Base-by-base conservation (phyloP, 331 rosid species). In the Saraca asoca region DNA sequence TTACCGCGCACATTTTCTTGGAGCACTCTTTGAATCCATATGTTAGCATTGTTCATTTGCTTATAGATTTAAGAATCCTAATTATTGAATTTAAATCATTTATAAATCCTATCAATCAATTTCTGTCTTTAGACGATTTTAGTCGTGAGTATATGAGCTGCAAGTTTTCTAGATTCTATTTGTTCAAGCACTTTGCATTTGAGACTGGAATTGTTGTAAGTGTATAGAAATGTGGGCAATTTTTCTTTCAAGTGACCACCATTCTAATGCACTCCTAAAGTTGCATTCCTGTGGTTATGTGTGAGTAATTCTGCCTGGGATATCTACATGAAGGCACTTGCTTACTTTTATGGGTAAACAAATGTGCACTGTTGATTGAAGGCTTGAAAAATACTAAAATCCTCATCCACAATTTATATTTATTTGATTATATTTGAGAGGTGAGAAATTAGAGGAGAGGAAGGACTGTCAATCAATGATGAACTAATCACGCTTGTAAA, bases 1-100 rank as follows among this genome's bases (percentile, higher is more conserved):
- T 1, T 7, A 39, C 7, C 2, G n/a, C 17, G 12, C 29, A 7
- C 39, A 6, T 24, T 44, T 37, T 8, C 10, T 24, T 42, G 15
- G 37, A 17, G 1, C 24, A 13, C 8, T 58, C 8, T 5, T 58
- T 38, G 8, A 38, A n/a, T 54, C 11, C 10, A 7, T 33, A 0
- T 12, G 17, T 24, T 19, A 12, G 1, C 16, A 7, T 0, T 51
- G 7, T 13, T 5, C 5, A 6, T 16, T 13, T 60, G 3, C n/a
- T 67, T 58, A 29, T 16, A 4, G 33, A 52, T 53, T 48, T 54
- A 13, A 3, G 54, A 71, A 62, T 78, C 73, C 78, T 71, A 79
- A 38, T 38, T 13, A 6, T 9, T 35, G 12, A 5, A 14, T 5
- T 41, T 10, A 5, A 18, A 52, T 63, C n/a, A 7, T 29, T 39